Evolutionary conservation across 1,139 yeast genomes (phyloP).

Genomic region (Diutina neorugosa): DNA sequence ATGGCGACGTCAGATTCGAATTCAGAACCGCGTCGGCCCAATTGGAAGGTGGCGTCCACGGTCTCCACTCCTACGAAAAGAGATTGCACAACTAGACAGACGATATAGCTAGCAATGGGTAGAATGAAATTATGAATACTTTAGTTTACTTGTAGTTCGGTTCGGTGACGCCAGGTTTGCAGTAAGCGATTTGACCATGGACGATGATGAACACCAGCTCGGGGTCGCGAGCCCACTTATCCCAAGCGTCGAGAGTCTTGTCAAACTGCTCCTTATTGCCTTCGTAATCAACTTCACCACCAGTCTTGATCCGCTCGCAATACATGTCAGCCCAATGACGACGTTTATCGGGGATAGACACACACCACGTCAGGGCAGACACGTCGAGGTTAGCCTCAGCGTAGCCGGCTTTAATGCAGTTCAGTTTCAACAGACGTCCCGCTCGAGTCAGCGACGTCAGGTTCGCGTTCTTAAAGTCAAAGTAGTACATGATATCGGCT

Average conservation of each 20-base stretch:
- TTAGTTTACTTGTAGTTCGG: no score
- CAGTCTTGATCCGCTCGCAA: neutral
- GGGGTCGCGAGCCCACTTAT: neutral
- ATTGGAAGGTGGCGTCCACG: conserved; percentile 97
- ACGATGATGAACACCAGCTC: neutral
- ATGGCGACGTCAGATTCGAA: conserved; percentile 81
- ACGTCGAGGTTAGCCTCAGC: conserved; percentile 7
- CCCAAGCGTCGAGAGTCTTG: neutral
- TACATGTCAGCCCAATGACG: conserved; percentile 1
- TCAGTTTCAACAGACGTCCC: conserved; percentile 10
- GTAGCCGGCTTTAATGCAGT: conserved; percentile 14
- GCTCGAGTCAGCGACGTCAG: conserved; percentile 6
- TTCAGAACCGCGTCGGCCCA: conserved; percentile 98
- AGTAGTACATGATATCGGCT: conserved; percentile 7
- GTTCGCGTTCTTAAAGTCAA: conserved; percentile 5
- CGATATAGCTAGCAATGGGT: neutral
- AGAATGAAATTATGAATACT: neutral
- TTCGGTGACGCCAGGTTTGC: no score
- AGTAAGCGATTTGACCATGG: neutral
- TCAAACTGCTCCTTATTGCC: neutral
- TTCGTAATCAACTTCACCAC: neutral
- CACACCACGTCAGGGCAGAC: conserved; percentile 11
- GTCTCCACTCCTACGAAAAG: conserved; percentile 94
- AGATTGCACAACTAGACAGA: conserved; percentile 67
- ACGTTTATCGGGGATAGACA: neutral